These are phyloP conservation scores for Neonectria punicea DNA, from an alignment of 2,329 filamentous ascomycete species.

Conservation along the genomic window DNA sequence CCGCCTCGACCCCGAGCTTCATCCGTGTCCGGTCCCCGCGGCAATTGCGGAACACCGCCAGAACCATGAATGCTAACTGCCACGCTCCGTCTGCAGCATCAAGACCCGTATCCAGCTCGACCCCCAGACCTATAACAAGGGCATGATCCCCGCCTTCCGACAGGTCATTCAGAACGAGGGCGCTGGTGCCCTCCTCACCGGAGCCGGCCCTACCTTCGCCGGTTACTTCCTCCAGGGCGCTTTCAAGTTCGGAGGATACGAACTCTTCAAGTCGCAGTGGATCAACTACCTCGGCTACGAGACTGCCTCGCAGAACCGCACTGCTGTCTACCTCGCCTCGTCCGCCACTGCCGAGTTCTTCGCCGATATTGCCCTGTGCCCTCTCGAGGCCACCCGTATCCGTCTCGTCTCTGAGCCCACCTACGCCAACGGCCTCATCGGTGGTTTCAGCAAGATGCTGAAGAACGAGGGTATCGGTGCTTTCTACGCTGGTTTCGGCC, in stretches of 20 bases:
- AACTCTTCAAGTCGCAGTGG: conserved; percentile 94
- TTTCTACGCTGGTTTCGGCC: conserved; percentile 93
- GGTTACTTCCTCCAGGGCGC: conserved; percentile 96
- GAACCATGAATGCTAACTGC: conserved; percentile 30
- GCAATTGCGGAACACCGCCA: not conserved
- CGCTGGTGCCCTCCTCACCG: conserved; percentile 85
- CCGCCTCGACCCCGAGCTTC: conserved; percentile 4
- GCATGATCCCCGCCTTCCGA: conserved; percentile 86
- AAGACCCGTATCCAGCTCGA: conserved; percentile 97
- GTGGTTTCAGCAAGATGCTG: conserved; percentile 84
- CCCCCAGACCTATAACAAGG: conserved; percentile 87
- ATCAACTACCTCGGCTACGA: conserved; percentile 85
- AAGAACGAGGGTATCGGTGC: conserved; percentile 84
- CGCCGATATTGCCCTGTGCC: conserved; percentile 86
- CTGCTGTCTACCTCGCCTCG: conserved; percentile 81
- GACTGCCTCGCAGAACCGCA: conserved; percentile 81
- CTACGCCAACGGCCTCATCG: conserved; percentile 82
- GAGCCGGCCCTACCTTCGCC: conserved; percentile 84
- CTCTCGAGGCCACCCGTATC: conserved; percentile 92
- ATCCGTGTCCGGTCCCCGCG: not conserved
- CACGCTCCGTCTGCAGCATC: conserved; percentile 68
- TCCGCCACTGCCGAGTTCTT: conserved; percentile 74
- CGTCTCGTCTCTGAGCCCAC: conserved; percentile 90
- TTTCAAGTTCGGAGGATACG: conserved; percentile 94
- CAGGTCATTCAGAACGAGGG: conserved; percentile 88